Percentiles rank a stretch among this genome's conserved stretches.
phyloP scores from a whole-genome alignment of 768 basidiomycete species.

The Lactarius quietus region DNA sequence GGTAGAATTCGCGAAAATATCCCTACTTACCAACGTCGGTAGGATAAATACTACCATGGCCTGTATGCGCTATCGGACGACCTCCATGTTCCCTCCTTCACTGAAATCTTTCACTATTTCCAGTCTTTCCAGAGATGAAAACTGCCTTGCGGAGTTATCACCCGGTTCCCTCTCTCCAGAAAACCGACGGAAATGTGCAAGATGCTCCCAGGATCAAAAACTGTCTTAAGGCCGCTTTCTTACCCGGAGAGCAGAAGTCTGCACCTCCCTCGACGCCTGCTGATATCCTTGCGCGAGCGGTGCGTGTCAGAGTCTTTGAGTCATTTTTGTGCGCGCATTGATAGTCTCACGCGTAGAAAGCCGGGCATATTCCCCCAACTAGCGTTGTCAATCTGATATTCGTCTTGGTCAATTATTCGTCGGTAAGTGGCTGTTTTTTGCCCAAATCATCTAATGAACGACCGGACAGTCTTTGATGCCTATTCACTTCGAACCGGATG shows the following conservation, averaged over 20 bases:
- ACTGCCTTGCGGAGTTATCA: constrained; percentile 87
- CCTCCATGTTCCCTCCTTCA: constrained; percentile 14
- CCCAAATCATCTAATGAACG: background rate
- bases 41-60: constrained; percentile 93
- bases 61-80: constrained; percentile 43
- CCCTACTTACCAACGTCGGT: constrained; percentile 83
- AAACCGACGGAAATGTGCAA: constrained; percentile 83
- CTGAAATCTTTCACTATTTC: constrained; percentile 18
- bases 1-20: constrained; percentile 77
- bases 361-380: constrained; percentile 68
- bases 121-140: constrained; percentile 93
- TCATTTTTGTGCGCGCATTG: constrained; percentile 14
- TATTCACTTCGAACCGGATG: constrained; percentile 67
- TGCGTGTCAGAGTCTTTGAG: constrained; percentile 38
- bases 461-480: constrained; percentile 36
- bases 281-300: constrained; percentile 65
- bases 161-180: constrained; percentile 85
- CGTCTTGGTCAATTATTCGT: constrained; percentile 72
- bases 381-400: constrained; percentile 86
- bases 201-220: constrained; percentile 93
- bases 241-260: constrained; percentile 63
- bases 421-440: constrained; percentile 44
- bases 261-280: constrained; percentile 69
- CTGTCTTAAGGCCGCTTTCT: constrained; percentile 75
- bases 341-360: constrained; percentile 39